Evolutionary conservation across 345 rosid species (phyloP), one percentile per base, ranked within the genome.

Genomic region (Brassica cretica): DNA sequence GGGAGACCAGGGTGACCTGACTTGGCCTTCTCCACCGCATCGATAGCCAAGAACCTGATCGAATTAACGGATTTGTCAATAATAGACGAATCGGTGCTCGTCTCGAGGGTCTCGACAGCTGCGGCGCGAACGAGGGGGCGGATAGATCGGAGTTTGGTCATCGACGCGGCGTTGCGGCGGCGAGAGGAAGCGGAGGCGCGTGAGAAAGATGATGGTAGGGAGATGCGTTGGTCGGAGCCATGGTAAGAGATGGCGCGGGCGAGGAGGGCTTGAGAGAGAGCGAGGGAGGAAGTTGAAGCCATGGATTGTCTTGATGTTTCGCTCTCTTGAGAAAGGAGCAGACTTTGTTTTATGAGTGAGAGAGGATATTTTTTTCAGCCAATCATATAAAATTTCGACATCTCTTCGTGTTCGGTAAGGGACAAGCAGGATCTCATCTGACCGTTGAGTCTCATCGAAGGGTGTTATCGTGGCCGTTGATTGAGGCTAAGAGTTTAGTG

Each of bases 1-100:
- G 89, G 87, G 70, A 88, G 76, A 0, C 92, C 89, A 9, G 89
- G 92, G 66, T 86, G 92, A 14, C 90, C 92, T 1, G 88, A 84
- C 3, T 86, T 85, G 2, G 89, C 91, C 63, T 82, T 53, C 82
- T 88, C 86, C 30, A 86, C 88, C 5, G 89, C 85, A 78, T 88
- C 92, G 5, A 86, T 84, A 0, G 86, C 83, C 76, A 88, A 69
- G 78, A 86, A 83, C 70, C 88, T 77, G 9, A 86, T 82, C 67
- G 84, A 70, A 71, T 86, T 85, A 14, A 88, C 84, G 72, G 86
- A 84, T 78, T 84, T 82, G 30, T 82, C 88, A 1, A 84, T 84
- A 51, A 82, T 56, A 2, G 82, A 66, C 39, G 80, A 8, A 81
- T 82, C 84, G 1, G 84, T 78, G 1, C 70, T 77, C 4, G 71